Evolutionary conservation across 495 filamentous ascomycete genomes (phyloP).

Genomic region (Barbatosphaeria neglecta): DNA sequence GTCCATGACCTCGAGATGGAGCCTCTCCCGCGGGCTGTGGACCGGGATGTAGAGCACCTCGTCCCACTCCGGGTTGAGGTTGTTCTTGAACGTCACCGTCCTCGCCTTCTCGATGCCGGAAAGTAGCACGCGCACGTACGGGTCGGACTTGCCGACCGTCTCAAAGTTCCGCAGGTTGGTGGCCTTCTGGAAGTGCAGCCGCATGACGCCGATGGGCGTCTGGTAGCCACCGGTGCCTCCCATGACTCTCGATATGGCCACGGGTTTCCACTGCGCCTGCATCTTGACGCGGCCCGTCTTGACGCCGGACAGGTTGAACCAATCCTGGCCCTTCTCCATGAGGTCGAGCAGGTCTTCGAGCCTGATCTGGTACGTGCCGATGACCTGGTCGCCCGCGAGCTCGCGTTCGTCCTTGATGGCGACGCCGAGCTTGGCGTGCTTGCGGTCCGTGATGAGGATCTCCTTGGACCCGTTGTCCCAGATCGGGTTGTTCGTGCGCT

Average conservation of each 20-base stretch:
- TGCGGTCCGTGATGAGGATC: constrained; percentile 84
- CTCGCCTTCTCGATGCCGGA: constrained; percentile 81
- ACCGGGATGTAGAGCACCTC: constrained; percentile 92
- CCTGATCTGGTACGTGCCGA: constrained; percentile 90
- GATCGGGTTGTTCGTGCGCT: constrained; percentile 92
- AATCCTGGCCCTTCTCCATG: constrained; percentile 87
- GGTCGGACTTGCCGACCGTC: constrained; percentile 91
- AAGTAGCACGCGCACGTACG: constrained; percentile 78
- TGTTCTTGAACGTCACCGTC: constrained; percentile 92
- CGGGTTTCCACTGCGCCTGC: constrained; percentile 87
- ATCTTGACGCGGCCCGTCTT: constrained; percentile 82
- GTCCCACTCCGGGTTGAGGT: constrained; percentile 91
- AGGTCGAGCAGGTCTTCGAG: constrained; percentile 84
- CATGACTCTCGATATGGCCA: constrained; percentile 62
- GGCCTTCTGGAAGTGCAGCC: constrained; percentile 81
- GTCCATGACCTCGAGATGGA: constrained; percentile 93
- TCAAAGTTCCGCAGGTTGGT: constrained; percentile 82
- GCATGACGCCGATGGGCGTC: constrained; percentile 86
- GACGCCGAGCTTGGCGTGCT: constrained; percentile 75
- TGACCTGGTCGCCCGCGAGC: constrained; percentile 63
- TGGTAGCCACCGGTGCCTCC: constrained; percentile 79
- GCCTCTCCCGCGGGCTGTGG: constrained; percentile 71
- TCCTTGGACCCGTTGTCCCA: constrained; percentile 87
- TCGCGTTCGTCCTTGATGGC: constrained; percentile 93
- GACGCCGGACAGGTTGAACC: constrained; percentile 78